A percentile compares a stretch with the other conserved stretches of the same genome.
Evolutionary conservation across 2,329 filamentous ascomycete genomes (phyloP).

Genomic region (Mollisiaceae sp.): DNA sequence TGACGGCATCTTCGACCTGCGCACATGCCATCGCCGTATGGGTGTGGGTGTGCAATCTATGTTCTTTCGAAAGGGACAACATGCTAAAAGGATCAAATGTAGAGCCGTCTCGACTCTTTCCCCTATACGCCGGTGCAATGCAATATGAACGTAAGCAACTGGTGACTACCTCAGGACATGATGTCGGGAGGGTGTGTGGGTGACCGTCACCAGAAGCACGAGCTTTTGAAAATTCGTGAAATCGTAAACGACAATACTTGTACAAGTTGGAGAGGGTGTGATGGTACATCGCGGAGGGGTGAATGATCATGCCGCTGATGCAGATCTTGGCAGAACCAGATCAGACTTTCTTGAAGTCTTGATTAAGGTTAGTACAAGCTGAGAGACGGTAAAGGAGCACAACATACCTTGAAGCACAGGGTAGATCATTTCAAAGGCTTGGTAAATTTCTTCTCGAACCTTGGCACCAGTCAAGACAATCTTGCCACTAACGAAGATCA

Average conservation of each 20-base stretch:
- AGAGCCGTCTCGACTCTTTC: constrained; percentile 38
- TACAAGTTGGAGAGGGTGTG: constrained; percentile 37
- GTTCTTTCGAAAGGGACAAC: constrained; percentile 36
- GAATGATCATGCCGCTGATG: constrained; percentile 41
- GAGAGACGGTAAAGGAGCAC: background rate
- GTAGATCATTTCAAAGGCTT: constrained; percentile 96
- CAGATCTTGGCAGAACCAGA: constrained; percentile 34
- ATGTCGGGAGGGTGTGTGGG: constrained; percentile 31
- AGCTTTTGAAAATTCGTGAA: constrained; percentile 41
- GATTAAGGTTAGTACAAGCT: constrained; percentile 17
- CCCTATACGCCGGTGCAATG: constrained; percentile 43
- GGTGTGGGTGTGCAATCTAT: constrained; percentile 43
- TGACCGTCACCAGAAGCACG: constrained; percentile 28
- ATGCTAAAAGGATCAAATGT: constrained; percentile 41
- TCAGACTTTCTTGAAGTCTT: constrained; percentile 46
- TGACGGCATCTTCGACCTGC: constrained; percentile 50
- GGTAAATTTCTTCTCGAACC: constrained; percentile 96
- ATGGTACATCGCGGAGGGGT: constrained; percentile 39
- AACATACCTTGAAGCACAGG: constrained; percentile 84
- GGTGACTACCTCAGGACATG: constrained; percentile 35
- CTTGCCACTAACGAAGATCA: constrained; percentile 98
- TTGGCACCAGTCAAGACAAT: constrained; percentile 98
- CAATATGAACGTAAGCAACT: constrained; percentile 33
- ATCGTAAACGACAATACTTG: constrained; percentile 42
- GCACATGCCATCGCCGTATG: constrained; percentile 46